Conservation (phyloP, 495 filamentous ascomycete species). For the Xylaria palmicola region DNA sequence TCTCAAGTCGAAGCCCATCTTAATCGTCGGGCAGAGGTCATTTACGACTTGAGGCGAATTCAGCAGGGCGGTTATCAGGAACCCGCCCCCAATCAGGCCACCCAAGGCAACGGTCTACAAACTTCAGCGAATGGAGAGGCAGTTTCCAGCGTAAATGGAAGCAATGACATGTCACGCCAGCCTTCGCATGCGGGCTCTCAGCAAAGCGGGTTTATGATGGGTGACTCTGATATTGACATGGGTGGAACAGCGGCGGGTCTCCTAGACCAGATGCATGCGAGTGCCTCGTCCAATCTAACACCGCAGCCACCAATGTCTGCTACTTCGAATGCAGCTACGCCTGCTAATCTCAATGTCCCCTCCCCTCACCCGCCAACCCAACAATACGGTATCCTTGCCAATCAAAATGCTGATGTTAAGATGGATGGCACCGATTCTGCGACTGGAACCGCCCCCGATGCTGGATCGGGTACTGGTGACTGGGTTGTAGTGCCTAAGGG, state of each 20-base stretch:
- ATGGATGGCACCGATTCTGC: constrained; percentile 37
- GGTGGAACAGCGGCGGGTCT: constrained; percentile 60
- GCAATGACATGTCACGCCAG: constrained; percentile 42
- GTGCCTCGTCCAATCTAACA: constrained; percentile 51
- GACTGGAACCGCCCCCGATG: constrained; percentile 34
- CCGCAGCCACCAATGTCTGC: constrained; percentile 44
- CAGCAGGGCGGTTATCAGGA: constrained; percentile 69
- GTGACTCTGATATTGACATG: constrained; percentile 65
- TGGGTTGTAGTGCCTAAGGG: constrained; percentile 57
- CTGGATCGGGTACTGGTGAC: constrained; percentile 47
- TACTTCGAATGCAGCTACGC: constrained; percentile 48
- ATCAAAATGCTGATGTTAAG: constrained; percentile 32
- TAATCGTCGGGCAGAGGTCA: constrained; percentile 54
- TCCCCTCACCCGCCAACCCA: constrained; percentile 31
- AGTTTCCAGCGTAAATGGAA: constrained; percentile 15
- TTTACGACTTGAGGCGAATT: constrained; percentile 63
- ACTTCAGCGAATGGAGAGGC: constrained; percentile 24
- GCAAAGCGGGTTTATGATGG: constrained; percentile 51
- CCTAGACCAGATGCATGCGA: constrained; percentile 62
- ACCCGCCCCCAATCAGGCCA: constrained; percentile 44
- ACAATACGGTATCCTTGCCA: constrained; percentile 21
- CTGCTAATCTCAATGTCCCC: constrained; percentile 38
- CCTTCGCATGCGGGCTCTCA: constrained; percentile 48
- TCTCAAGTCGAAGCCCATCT: constrained; percentile 56
- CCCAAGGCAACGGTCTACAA: constrained; percentile 12